phyloP scores from a whole-genome alignment of 805 yeast species.

The Wickerhamomyces xylosicus region DNA sequence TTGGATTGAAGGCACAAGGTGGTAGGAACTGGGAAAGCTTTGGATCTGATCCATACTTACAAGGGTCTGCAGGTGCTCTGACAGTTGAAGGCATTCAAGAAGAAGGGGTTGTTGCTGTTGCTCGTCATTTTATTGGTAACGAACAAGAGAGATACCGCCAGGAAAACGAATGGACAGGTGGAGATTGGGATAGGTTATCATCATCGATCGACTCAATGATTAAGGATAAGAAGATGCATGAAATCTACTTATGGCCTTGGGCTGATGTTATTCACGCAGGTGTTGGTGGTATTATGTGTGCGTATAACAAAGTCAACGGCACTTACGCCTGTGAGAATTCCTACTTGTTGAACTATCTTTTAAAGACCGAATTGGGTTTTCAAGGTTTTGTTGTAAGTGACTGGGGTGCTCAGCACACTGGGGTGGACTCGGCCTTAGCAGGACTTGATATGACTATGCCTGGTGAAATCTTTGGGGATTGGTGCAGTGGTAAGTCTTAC shows the following conservation, averaged over 20 bases:
- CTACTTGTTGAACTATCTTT: slow-evolving; percentile 38
- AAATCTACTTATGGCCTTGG: slow-evolving; percentile 55
- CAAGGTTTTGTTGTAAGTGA: slow-evolving; percentile 61
- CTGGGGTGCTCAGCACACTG: slow-evolving; percentile 57
- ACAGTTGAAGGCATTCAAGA: slow-evolving; percentile 47
- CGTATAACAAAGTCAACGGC: slow-evolving; percentile 46
- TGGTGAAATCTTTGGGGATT: slow-evolving; percentile 41
- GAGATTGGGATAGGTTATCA: slow-evolving; percentile 31
- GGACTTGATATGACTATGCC: slow-evolving; percentile 66
- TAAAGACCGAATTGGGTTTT: slow-evolving; percentile 54
- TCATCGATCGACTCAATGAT: slow-evolving; percentile 41
- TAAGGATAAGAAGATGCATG: slow-evolving; percentile 54
- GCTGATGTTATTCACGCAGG: slow-evolving; percentile 54
- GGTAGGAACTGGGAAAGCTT: slow-evolving; percentile 61
- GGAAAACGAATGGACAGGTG: slow-evolving; percentile 39
- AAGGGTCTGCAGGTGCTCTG: slow-evolving; percentile 42
- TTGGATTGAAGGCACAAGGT: slow-evolving; percentile 52
- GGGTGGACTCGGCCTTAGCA: slow-evolving; percentile 43
- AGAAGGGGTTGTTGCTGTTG: slow-evolving; percentile 47
- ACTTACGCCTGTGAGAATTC: slow-evolving; percentile 52
- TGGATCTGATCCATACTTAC: slow-evolving; percentile 51
- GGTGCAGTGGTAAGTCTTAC: slow-evolving; percentile 41
- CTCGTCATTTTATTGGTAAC: slow-evolving; percentile 48
- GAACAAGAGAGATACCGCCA: slow-evolving; percentile 56
- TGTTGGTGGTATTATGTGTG: slow-evolving; percentile 51